Evolutionary conservation across 768 basidiomycete species (phyloP).

Genomic region (Suillus fuscotomentosus): DNA sequence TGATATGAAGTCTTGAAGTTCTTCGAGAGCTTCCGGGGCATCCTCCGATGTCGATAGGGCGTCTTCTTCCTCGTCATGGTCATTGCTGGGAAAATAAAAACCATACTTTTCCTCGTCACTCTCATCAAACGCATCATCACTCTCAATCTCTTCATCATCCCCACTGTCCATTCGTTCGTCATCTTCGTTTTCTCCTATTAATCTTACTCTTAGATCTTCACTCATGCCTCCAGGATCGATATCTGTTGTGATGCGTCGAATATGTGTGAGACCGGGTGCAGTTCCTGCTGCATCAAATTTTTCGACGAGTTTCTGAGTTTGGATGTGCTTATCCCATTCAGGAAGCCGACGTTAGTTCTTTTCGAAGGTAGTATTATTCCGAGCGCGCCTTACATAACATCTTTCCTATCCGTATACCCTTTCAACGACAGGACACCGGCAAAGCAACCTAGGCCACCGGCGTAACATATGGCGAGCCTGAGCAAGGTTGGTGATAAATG

Average conservation of each 20-base stretch:
- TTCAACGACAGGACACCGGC: too few relatives aligned
- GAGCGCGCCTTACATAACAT: too few relatives aligned
- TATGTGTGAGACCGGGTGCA: too few relatives aligned
- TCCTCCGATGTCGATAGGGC: slow-evolving; percentile 43
- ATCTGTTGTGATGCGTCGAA: too few relatives aligned
- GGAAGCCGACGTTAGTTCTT: too few relatives aligned
- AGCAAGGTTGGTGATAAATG: too few relatives aligned
- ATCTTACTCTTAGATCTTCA: slow-evolving; percentile 37
- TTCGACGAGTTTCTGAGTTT: slow-evolving; percentile 15
- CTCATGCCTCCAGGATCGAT: slow-evolving; percentile 33
- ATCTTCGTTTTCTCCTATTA: slow-evolving; percentile 54
- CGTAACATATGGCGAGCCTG: too few relatives aligned
- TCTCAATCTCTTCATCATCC: slow-evolving; percentile 86
- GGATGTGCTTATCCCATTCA: not conserved
- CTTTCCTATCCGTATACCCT: too few relatives aligned
- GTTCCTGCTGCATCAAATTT: slow-evolving; percentile 34
- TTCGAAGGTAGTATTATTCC: too few relatives aligned
- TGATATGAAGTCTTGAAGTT: slow-evolving; percentile 72
- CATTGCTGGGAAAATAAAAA: slow-evolving; percentile 40
- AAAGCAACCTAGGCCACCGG: too few relatives aligned
- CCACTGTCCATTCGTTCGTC: slow-evolving; percentile 55
- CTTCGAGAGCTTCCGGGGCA: slow-evolving; percentile 61
- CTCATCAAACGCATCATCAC: slow-evolving; percentile 82
- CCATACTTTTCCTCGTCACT: slow-evolving; percentile 78
- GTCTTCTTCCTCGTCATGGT: slow-evolving; percentile 36